Percentiles rank a stretch among this genome's conserved stretches.
These are phyloP conservation scores for Malassezia yamatoensis DNA, from an alignment of 1,284 basidiomycete genomes.

Conservation along the genomic window DNA sequence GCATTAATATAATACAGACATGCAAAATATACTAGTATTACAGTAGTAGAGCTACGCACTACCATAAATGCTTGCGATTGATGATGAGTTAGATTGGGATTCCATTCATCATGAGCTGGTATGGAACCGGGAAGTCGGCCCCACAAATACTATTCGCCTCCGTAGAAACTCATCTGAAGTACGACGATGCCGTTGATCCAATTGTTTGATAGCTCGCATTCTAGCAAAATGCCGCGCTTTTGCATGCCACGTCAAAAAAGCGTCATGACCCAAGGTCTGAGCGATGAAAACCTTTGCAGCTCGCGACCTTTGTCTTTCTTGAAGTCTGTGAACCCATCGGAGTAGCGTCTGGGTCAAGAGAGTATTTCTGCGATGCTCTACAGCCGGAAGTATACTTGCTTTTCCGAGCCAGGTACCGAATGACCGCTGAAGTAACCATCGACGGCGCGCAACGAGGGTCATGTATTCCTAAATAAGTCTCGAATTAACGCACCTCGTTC, in stretches of 20 bases:
- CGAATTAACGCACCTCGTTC: neutral
- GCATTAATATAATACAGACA: too few relatives aligned
- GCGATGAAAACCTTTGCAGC: neutral
- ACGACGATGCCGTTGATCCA: neutral
- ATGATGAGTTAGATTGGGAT: too few relatives aligned
- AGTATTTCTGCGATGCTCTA: neutral
- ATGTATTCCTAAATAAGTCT: neutral
- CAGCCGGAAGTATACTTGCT: constrained; percentile 1
- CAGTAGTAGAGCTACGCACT: too few relatives aligned
- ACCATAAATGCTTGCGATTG: too few relatives aligned
- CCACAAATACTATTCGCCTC: neutral
- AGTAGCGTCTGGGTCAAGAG: neutral
- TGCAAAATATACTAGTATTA: too few relatives aligned
- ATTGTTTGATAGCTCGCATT: neutral
- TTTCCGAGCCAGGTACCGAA: constrained; percentile 4
- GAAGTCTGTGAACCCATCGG: constrained; percentile 1
- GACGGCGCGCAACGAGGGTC: constrained; percentile 4
- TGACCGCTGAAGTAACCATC: constrained; percentile 4
- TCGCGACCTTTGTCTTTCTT: neutral
- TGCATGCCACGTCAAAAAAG: constrained; percentile 5
- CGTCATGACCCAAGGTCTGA: neutral
- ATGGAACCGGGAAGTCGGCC: neutral
- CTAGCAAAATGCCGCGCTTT: neutral
- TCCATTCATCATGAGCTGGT: too few relatives aligned
- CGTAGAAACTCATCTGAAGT: neutral